Percentiles rank a stretch among this genome's conserved stretches.
phyloP scores from a whole-genome alignment of 78 protist genomes.

The Dictyostelium purpureum region DNA sequence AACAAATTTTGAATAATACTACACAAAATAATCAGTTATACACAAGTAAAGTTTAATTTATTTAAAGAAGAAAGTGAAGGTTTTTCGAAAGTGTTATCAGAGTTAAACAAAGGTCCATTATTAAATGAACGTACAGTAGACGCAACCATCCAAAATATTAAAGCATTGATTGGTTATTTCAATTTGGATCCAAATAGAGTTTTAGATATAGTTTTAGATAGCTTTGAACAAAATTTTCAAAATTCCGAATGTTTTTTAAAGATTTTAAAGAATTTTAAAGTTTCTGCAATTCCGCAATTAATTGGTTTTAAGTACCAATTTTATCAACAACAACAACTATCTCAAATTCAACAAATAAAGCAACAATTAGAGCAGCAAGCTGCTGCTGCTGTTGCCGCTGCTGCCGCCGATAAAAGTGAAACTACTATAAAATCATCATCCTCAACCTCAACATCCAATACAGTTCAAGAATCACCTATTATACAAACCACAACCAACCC shows the following conservation, averaged over 20 bases:
- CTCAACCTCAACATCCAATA: background rate
- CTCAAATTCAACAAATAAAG: background rate
- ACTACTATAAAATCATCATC: background rate
- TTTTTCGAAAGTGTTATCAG: constrained; percentile 84
- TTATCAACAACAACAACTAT: constrained; percentile 15
- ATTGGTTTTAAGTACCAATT: constrained; percentile 71
- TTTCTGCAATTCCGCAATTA: constrained; percentile 45
- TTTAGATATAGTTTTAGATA: constrained; percentile 79
- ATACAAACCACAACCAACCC: background rate
- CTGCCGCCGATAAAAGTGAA: background rate
- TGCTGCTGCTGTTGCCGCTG: background rate
- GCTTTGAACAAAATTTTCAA: constrained; percentile 51
- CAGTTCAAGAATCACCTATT: background rate
- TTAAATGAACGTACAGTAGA: constrained; percentile 35
- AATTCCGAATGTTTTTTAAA: background rate
- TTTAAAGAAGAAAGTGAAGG: constrained; percentile 90
- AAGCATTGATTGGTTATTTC: constrained; percentile 81
- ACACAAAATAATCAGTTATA: constrained; percentile 15
- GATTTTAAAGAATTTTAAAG: constrained; percentile 27
- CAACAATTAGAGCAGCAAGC: background rate
- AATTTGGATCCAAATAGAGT: constrained; percentile 91
- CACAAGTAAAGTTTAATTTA: constrained; percentile 83
- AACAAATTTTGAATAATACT: too few relatives aligned
- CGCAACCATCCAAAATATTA: constrained; percentile 29
- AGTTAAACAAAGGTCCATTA: constrained; percentile 46